phyloP scores from a whole-genome alignment of 345 rosid species.

The Salix udensis region DNA sequence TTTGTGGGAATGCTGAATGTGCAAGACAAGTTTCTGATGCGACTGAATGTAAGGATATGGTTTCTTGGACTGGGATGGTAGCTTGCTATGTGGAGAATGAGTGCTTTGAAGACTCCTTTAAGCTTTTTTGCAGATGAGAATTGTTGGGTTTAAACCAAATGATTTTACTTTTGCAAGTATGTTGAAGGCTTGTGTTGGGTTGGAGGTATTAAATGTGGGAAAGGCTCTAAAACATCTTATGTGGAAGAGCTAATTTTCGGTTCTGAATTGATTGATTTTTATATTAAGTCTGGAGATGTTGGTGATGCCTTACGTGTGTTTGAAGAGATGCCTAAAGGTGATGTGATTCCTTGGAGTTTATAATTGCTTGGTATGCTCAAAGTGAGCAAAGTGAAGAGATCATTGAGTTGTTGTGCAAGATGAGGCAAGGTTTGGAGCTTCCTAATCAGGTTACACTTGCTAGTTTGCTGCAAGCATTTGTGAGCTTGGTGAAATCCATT shows the following conservation, averaged over 20 bases:
- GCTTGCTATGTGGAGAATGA: slow-evolving; percentile 70
- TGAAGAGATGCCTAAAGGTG: slow-evolving; percentile 63
- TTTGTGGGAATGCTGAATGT: slow-evolving; percentile 44
- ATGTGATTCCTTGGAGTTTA: slow-evolving; percentile 87
- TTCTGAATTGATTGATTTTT: slow-evolving; percentile 70
- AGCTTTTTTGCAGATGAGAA: slow-evolving; percentile 50
- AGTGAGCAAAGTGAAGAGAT: slow-evolving; percentile 49
- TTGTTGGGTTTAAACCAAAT: slow-evolving; percentile 58
- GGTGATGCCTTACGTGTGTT: slow-evolving; percentile 48
- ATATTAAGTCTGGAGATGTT: slow-evolving; percentile 43
- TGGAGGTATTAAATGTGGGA: slow-evolving; percentile 44
- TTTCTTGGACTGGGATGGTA: slow-evolving; percentile 81
- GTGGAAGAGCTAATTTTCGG: slow-evolving; percentile 55
- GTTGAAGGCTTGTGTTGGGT: slow-evolving; percentile 68
- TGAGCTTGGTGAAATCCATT: slow-evolving; percentile 49
- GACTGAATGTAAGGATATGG: slow-evolving; percentile 60
- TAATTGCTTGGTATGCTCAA: slow-evolving; percentile 77
- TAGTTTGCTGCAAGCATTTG: slow-evolving; percentile 73
- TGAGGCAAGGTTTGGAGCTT: slow-evolving; percentile 53
- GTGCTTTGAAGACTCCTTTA: slow-evolving; percentile 48
- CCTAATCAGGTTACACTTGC: slow-evolving; percentile 78
- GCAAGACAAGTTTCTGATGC: slow-evolving; percentile 65
- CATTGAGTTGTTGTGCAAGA: slow-evolving; percentile 50
- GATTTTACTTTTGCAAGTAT: slow-evolving; percentile 57
- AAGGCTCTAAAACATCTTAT: slow-evolving; percentile 53